Conservation (phyloP, 306 rosid species). For the Cucurbita pepo region DNA sequence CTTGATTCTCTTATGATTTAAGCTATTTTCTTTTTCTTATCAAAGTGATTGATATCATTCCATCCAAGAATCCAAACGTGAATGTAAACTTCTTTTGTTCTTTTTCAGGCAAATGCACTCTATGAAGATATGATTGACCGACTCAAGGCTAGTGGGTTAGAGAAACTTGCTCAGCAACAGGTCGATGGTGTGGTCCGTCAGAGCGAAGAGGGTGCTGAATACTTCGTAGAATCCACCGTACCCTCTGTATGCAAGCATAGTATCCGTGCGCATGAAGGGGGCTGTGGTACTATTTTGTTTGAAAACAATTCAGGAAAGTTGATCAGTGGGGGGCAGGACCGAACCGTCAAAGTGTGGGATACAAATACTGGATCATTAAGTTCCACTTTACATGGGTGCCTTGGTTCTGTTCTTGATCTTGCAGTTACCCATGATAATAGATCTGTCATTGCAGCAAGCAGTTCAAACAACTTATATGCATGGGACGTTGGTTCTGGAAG, state of each 20-base stretch:
- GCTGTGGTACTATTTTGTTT: constrained; percentile 73
- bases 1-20: too few relatives aligned
- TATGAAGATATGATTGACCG: constrained; percentile 73
- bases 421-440: constrained; percentile 69
- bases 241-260: constrained; percentile 64
- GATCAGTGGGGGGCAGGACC: constrained; percentile 92
- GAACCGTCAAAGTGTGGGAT: constrained; percentile 83
- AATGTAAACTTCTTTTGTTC: constrained; percentile 3
- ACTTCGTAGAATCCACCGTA: constrained; percentile 50
- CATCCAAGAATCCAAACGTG: neutral
- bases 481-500: constrained; percentile 82
- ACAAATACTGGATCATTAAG: constrained; percentile 50
- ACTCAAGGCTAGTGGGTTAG: constrained; percentile 73
- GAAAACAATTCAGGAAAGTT: constrained; percentile 60
- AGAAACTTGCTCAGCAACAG: constrained; percentile 80
- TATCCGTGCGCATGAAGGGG: constrained; percentile 81
- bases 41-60: too few relatives aligned
- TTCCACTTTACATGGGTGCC: constrained; percentile 62
- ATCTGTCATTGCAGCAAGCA: constrained; percentile 91
- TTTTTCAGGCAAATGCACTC: constrained; percentile 64
- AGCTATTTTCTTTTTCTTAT: too few relatives aligned
- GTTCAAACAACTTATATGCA: constrained; percentile 78
- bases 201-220: constrained; percentile 91
- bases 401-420: constrained; percentile 90
- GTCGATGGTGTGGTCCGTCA: constrained; percentile 98